Conservation (phyloP, 2,329 filamentous ascomycete species). For the Exophiala oligosperma region DNA sequence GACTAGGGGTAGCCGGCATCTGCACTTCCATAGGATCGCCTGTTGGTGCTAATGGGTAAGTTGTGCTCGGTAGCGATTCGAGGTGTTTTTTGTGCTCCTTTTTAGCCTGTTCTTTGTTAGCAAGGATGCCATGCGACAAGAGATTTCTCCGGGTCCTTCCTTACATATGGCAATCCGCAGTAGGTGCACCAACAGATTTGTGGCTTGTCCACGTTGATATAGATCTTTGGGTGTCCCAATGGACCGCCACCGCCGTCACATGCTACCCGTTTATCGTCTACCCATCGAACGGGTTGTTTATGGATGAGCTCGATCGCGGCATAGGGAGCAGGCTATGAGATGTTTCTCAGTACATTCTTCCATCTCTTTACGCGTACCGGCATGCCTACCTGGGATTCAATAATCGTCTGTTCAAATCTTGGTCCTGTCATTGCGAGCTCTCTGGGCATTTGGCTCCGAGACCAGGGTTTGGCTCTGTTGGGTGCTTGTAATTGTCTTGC, state of each 20-base stretch:
- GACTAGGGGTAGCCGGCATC: constrained; percentile 47
- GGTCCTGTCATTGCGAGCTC: constrained; percentile 87
- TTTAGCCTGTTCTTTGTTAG: constrained; percentile 65
- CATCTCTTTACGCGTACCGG: constrained; percentile 32
- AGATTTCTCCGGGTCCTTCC: constrained; percentile 39
- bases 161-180: constrained; percentile 89
- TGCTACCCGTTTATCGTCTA: constrained; percentile 73
- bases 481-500: constrained; percentile 73
- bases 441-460: constrained; percentile 78
- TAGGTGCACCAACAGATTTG: constrained; percentile 89
- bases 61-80: constrained; percentile 75
- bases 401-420: constrained; percentile 95
- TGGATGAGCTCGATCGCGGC: constrained; percentile 96
- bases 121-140: constrained; percentile 6
- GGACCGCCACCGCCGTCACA: constrained; percentile 94
- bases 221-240: constrained; percentile 86
- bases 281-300: constrained; percentile 92
- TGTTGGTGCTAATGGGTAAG: constrained; percentile 73
- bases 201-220: constrained; percentile 97
- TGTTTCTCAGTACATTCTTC: constrained; percentile 9
- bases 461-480: constrained; percentile 81
- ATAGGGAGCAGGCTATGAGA: constrained; percentile 73
- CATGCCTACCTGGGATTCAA: constrained; percentile 75
- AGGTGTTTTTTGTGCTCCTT: constrained; percentile 84
- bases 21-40: constrained; percentile 60